A percentile compares a stretch with the other conserved stretches of the same genome.
Evolutionary conservation across 2,329 filamentous ascomycete genomes (phyloP).

Genomic region (Epichloe gansuensis): DNA sequence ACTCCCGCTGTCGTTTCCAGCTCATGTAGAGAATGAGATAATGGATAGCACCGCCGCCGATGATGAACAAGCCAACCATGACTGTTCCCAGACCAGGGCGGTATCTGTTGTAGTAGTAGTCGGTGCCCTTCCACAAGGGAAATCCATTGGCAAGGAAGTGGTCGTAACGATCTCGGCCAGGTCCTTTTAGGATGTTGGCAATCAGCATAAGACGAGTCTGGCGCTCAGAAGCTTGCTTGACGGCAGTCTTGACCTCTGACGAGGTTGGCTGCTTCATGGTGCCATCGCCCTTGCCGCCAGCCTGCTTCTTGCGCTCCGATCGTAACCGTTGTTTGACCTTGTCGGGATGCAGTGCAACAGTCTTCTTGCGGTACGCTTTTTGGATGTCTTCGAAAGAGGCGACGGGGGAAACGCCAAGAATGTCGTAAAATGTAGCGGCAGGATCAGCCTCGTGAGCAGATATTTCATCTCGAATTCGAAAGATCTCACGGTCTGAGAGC

Average conservation of each 20-base stretch:
- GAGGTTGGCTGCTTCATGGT: conserved; percentile 60
- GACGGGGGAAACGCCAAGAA: conserved; percentile 60
- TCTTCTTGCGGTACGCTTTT: conserved; percentile 86
- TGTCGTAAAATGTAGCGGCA: conserved; percentile 86
- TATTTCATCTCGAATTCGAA: conserved; percentile 84
- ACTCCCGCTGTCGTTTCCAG: conserved; percentile 83
- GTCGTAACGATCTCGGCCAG: conserved; percentile 77
- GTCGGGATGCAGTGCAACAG: conserved; percentile 77
- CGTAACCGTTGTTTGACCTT: conserved; percentile 81
- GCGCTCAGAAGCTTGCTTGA: conserved; percentile 70
- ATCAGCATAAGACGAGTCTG: conserved; percentile 79
- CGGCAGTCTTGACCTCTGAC: conserved; percentile 61
- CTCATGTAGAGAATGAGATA: conserved; percentile 75
- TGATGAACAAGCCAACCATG: conserved; percentile 65
- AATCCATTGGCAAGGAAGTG: conserved; percentile 90
- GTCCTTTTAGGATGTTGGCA: conserved; percentile 70
- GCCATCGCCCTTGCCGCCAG: conserved; percentile 34
- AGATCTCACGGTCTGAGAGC: conserved; percentile 81
- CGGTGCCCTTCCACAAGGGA: conserved; percentile 90
- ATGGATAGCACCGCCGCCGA: conserved; percentile 73
- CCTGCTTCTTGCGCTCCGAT: conserved; percentile 49
- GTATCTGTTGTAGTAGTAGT: conserved; percentile 95
- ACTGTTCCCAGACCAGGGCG: conserved; percentile 82
- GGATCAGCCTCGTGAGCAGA: conserved; percentile 60
- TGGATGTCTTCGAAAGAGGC: conserved; percentile 80